Percentiles rank a stretch among this genome's conserved stretches.
Evolutionary conservation across 108 stramenopile species (phyloP).

Genomic region (Skeletonema costatum): DNA sequence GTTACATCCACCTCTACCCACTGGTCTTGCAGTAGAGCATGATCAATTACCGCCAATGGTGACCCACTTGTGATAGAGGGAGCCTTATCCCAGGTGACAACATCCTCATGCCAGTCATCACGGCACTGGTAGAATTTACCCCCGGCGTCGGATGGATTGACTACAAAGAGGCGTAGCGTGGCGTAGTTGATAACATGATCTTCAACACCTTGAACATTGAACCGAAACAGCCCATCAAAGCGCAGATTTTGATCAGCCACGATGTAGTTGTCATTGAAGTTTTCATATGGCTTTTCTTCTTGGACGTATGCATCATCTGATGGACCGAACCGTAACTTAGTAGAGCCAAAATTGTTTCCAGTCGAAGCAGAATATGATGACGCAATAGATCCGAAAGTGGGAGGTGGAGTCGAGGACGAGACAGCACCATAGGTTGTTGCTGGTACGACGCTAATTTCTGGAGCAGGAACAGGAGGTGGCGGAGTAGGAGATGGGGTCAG

Average conservation of each 20-base stretch:
- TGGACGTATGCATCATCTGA: conserved; percentile 24
- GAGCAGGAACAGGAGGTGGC: background rate
- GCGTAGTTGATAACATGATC: conserved; percentile 25
- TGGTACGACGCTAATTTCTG: background rate
- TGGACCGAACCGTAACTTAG: conserved; percentile 14
- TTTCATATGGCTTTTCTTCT: conserved; percentile 26
- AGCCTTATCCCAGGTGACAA: conserved; percentile 36
- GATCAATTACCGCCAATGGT: conserved; percentile 30
- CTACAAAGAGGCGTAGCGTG: conserved; percentile 35
- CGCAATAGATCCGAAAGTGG: conserved; percentile 15
- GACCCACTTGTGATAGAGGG: conserved; percentile 24
- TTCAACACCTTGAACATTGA: conserved; percentile 36
- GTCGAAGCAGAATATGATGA: background rate
- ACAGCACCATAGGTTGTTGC: conserved; percentile 6
- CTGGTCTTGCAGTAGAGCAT: conserved; percentile 15
- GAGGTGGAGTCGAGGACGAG: background rate
- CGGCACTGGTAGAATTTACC: conserved; percentile 36
- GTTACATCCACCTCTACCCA: conserved; percentile 44
- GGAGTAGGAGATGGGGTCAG: conserved; percentile 20
- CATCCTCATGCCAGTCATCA: conserved; percentile 43
- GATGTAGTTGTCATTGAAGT: conserved; percentile 40
- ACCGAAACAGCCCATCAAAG: conserved; percentile 42
- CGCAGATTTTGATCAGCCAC: conserved; percentile 42
- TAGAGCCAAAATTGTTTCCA: background rate
- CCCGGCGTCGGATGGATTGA: conserved; percentile 25